phyloP scores from a whole-genome alignment of 2,329 filamentous ascomycete species.

The Colletotrichum spaethianum region DNA sequence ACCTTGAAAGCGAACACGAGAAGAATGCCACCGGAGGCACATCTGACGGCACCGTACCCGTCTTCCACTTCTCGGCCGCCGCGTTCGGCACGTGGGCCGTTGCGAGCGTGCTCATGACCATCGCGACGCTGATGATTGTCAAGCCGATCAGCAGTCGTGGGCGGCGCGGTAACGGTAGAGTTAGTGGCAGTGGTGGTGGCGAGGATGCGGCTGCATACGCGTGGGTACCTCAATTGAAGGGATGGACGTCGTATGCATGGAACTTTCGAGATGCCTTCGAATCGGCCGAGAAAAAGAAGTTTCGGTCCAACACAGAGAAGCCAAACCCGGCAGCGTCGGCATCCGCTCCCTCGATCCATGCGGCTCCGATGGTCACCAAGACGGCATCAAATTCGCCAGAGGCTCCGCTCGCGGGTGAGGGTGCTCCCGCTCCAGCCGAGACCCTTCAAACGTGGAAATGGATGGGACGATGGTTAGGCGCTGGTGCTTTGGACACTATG shows the following conservation, averaged over 20 bases:
- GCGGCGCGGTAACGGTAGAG: background rate
- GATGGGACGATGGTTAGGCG: conserved; percentile 16
- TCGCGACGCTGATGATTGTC: conserved; percentile 22
- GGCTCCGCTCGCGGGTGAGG: conserved; percentile 7
- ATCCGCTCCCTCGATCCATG: conserved; percentile 20
- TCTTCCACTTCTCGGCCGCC: conserved; percentile 34
- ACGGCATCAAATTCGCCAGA: conserved; percentile 23
- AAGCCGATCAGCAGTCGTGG: conserved; percentile 7
- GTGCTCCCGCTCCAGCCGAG: conserved; percentile 8
- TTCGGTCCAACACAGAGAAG: background rate
- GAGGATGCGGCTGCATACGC: background rate
- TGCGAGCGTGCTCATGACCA: conserved; percentile 32
- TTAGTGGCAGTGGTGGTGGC: background rate
- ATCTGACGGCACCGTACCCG: conserved; percentile 4
- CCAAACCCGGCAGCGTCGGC: background rate
- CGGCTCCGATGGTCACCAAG: conserved; percentile 18
- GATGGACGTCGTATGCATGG: background rate
- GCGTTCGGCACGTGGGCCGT: conserved; percentile 35
- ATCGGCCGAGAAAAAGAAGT: conserved; percentile 4
- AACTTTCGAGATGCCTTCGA: conserved; percentile 1
- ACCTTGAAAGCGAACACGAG: conserved; percentile 33
- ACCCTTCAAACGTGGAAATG: conserved; percentile 13
- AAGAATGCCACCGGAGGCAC: background rate
- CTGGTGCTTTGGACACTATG: conserved; percentile 8
- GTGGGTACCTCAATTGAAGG: background rate